Conservation (phyloP, 2,329 filamentous ascomycete species). For the Colletotrichum magnum region DNA sequence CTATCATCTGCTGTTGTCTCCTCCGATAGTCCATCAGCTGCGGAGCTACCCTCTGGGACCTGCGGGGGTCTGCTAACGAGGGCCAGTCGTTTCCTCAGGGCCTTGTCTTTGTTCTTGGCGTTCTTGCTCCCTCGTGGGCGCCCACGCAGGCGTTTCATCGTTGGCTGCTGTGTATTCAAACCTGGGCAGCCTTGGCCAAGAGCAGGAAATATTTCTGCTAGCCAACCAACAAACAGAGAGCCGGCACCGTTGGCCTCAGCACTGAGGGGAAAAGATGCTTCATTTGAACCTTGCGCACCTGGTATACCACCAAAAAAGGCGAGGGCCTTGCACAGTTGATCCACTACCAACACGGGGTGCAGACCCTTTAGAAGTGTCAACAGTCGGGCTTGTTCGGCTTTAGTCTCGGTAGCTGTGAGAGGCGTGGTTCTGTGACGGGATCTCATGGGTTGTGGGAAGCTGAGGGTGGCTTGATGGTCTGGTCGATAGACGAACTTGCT, state of each 20-base stretch:
- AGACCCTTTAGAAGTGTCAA: constrained; percentile 70
- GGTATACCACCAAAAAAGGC: constrained; percentile 75
- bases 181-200: constrained; percentile 44
- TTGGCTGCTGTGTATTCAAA: constrained; percentile 24
- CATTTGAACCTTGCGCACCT: constrained; percentile 65
- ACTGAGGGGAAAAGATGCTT: constrained; percentile 69
- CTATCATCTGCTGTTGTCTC: constrained; percentile 52
- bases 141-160: constrained; percentile 52
- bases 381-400: constrained; percentile 72
- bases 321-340: constrained; percentile 74
- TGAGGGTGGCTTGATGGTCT: background rate
- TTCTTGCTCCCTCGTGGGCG: constrained; percentile 65
- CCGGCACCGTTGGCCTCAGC: constrained; percentile 70
- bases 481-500: constrained; percentile 52
- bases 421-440: constrained; percentile 39
- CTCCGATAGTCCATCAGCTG: background rate
- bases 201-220: constrained; percentile 74
- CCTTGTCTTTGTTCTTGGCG: constrained; percentile 58
- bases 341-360: constrained; percentile 69
- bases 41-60: background rate
- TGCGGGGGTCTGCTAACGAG: background rate
- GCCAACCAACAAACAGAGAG: constrained; percentile 72
- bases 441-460: constrained; percentile 40
- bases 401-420: constrained; percentile 64
- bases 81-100: constrained; percentile 1